Percentiles rank a stretch among this genome's conserved stretches.
phyloP scores from a whole-genome alignment of 2,329 filamentous ascomycete genomes.

The Venturia asperata region DNA sequence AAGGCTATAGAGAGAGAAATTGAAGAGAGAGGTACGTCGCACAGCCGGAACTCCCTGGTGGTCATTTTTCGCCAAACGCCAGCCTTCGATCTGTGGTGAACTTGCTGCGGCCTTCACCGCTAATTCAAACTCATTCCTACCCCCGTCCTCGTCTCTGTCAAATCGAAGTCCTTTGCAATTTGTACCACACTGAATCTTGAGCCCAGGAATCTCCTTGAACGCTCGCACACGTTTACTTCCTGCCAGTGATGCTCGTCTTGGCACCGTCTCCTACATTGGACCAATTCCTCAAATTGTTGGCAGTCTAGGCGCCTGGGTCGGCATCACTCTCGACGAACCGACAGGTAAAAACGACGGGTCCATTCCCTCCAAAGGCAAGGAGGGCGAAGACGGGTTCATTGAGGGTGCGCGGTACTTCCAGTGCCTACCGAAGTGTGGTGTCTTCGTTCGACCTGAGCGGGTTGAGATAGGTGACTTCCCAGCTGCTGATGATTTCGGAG shows the following conservation, averaged over 20 bases:
- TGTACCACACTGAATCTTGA: neutral
- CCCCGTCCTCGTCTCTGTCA: neutral
- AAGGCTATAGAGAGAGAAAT: slow-evolving; percentile 64
- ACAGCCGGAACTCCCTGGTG: neutral
- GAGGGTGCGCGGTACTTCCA: slow-evolving; percentile 63
- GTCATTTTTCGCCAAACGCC: neutral
- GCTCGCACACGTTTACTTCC: slow-evolving; percentile 43
- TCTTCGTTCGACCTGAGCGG: slow-evolving; percentile 71
- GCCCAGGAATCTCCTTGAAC: slow-evolving; percentile 32
- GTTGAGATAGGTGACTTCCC: slow-evolving; percentile 71
- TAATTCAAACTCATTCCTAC: neutral
- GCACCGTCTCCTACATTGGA: slow-evolving; percentile 64
- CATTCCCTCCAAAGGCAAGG: slow-evolving; percentile 35
- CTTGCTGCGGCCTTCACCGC: neutral
- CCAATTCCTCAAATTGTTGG: slow-evolving; percentile 65
- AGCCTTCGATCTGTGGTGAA: neutral
- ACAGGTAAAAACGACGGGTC: slow-evolving; percentile 78
- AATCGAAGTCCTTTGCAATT: neutral
- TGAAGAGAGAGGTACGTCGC: slow-evolving; percentile 52
- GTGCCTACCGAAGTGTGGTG: slow-evolving; percentile 60
- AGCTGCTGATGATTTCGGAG: slow-evolving; percentile 34
- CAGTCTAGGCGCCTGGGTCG: slow-evolving; percentile 53
- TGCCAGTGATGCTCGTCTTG: slow-evolving; percentile 61
- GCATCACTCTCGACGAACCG: slow-evolving; percentile 67
- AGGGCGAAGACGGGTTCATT: slow-evolving; percentile 23